Percentiles rank a stretch among this genome's conserved stretches.
Conservation (phyloP, 2,329 filamentous ascomycete species). For the Fusarium coffeatum region DNA sequence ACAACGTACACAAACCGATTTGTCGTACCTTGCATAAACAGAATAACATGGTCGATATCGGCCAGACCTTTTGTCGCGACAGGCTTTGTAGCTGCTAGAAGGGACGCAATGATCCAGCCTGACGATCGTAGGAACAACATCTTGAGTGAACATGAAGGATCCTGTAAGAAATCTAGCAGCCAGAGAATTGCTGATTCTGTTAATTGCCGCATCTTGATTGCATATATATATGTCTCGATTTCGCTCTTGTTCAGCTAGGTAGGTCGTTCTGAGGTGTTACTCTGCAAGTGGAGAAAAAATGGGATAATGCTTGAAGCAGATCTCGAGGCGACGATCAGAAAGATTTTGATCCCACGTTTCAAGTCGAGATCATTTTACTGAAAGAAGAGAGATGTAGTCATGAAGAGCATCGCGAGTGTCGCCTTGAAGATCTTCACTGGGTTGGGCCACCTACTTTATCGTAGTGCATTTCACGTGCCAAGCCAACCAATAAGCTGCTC, state of each 20-base stretch:
- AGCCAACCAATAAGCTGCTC: not conserved
- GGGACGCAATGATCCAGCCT: not conserved
- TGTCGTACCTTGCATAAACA: constrained; percentile 25
- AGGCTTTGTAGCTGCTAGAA: not conserved
- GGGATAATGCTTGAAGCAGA: not conserved
- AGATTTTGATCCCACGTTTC: constrained; percentile 3
- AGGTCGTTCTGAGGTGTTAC: not conserved
- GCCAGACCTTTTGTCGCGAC: not conserved
- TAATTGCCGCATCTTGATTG: constrained; percentile 10
- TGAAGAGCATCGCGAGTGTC: not conserved
- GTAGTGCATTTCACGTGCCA: not conserved
- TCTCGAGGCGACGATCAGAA: not conserved
- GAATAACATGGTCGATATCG: constrained; percentile 18
- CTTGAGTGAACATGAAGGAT: constrained; percentile 3
- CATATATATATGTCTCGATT: not conserved
- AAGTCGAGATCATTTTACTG: constrained; percentile 9
- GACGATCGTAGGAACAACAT: constrained; percentile 6
- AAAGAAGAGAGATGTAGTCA: not conserved
- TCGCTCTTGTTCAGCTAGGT: too few species aligned
- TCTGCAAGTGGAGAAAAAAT: not conserved
- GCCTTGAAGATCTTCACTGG: constrained; percentile 15
- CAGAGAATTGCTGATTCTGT: not conserved
- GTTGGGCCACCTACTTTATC: not conserved
- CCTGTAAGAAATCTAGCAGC: not conserved
- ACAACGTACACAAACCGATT: too few species aligned